Evolutionary conservation across 371 early-diverging fungal genomes (phyloP).

Genomic region (Mucor mucedo): DNA sequence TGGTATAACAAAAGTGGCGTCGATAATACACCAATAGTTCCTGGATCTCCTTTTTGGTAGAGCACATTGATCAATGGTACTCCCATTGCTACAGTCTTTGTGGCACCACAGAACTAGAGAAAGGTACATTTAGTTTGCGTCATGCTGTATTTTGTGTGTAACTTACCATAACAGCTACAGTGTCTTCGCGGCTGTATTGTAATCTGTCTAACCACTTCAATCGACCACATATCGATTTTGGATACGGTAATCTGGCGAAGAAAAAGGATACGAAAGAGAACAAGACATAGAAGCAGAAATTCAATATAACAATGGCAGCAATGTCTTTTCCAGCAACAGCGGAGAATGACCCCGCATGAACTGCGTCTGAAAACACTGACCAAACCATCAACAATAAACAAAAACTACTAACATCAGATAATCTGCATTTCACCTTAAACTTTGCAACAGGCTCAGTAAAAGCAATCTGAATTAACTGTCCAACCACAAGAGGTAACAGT

Average conservation of each 20-base stretch:
- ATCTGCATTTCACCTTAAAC: slow-evolving; percentile 54
- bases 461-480: slow-evolving; percentile 64
- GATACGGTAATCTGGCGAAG: slow-evolving; percentile 50
- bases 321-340: slow-evolving; percentile 61
- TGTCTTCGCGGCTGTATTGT: slow-evolving; percentile 55
- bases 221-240: slow-evolving; percentile 40
- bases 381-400: slow-evolving; percentile 72
- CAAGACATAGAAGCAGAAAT: slow-evolving; percentile 51
- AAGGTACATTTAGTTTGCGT: neutral
- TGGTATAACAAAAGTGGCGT: slow-evolving; percentile 77
- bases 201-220: slow-evolving; percentile 34
- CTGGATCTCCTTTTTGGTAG: slow-evolving; percentile 56
- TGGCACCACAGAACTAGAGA: slow-evolving; percentile 66
- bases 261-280: slow-evolving; percentile 52
- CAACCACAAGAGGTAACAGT: slow-evolving; percentile 64
- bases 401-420: slow-evolving; percentile 63
- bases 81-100: slow-evolving; percentile 81
- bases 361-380: slow-evolving; percentile 78
- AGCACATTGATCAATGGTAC: slow-evolving; percentile 79
- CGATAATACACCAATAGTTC: slow-evolving; percentile 65
- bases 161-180: slow-evolving; percentile 64
- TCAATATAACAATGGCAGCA: slow-evolving; percentile 60
- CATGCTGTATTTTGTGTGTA: neutral
- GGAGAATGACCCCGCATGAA: slow-evolving; percentile 60
- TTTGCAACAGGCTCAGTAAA: slow-evolving; percentile 58